phyloP scores from a whole-genome alignment of 768 basidiomycete genomes.

The Boletus vermiculosoides region DNA sequence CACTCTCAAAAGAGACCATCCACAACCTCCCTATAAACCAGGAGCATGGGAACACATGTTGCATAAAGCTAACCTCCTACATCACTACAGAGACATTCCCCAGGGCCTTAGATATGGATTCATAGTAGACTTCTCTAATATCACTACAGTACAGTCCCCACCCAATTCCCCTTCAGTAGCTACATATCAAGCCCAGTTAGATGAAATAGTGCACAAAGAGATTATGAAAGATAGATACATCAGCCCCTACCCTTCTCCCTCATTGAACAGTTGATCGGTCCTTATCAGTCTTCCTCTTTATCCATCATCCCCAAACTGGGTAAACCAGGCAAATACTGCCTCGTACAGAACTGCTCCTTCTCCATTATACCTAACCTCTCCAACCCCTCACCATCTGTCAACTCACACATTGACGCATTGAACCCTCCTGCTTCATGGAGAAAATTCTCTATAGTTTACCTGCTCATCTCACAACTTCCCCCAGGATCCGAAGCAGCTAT shows the following conservation, averaged over 20 bases:
- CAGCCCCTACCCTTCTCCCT: neutral
- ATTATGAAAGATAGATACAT: neutral
- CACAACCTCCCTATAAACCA: neutral
- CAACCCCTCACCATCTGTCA: too few relatives aligned
- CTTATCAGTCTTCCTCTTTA: too few relatives aligned
- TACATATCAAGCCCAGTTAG: neutral
- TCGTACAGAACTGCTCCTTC: too few relatives aligned
- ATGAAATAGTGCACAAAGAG: neutral
- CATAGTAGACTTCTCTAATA: neutral
- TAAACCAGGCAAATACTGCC: too few relatives aligned
- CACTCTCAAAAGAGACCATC: neutral
- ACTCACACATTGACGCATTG: too few relatives aligned
- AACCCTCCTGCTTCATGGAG: too few relatives aligned
- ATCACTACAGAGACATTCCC: neutral
- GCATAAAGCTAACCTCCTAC: fast-evolving
- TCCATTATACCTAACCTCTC: too few relatives aligned
- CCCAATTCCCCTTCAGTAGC: neutral
- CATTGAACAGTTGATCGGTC: fast-evolving
- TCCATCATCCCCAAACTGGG: too few relatives aligned
- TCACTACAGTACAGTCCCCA: neutral
- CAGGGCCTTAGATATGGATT: neutral
- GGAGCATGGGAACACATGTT: neutral
- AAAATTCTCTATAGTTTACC: too few relatives aligned
- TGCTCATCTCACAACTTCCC: too few relatives aligned
- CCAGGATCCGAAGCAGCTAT: too few relatives aligned